Evolutionary conservation across 345 rosid species (phyloP), one percentile per base, ranked within the genome.

Genomic region (Camelina hispida): DNA sequence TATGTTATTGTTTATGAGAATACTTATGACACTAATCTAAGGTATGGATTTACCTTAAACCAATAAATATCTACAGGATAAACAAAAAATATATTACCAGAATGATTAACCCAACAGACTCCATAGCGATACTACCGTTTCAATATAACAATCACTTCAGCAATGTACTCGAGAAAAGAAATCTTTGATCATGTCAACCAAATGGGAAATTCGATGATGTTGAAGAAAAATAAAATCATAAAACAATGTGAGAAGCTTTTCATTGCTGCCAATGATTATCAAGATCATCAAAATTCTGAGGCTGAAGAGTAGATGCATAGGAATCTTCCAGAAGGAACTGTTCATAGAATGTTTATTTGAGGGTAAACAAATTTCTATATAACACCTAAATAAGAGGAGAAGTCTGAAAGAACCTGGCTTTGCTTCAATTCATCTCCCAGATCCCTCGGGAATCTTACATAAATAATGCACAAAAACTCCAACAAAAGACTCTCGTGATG

Each of bases 341-440:
- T 40, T 67, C 25, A 18, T 15, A 6, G 1, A 52, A 42, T 52
- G 42, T 9, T 52, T 68, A 22, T 68, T 43, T 6, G 2, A 43
- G 47, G 22, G 60, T 0, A 28, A 25, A 4, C 34, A 4, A 30
- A 34, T 7, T 65, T 60, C 25, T 35, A 37, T 58, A 47, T 74
- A 1, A 67, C 42, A 68, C 20, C 4, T 51, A 61, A 4, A 9
- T 2, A 61, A 61, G 30, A 53, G 20, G 16, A 69, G 30, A 68
- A 38, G 4, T 20, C n/a, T 1, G 17, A 67, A 40, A 30, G 28
- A 76, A 62, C 75, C 75, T 76, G 60, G 17, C 54, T 55, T 65
- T 76, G 54, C n/a, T n/a, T n/a, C n/a, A n/a, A 25, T 71, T 66
- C 35, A 37, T 48, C 56, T 56, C 50, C 48, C 14, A 28, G 46